Evolutionary conservation across 1,139 yeast genomes (phyloP), one percentile per base, ranked within the genome.

Genomic region (Yamadazyma triangularis): DNA sequence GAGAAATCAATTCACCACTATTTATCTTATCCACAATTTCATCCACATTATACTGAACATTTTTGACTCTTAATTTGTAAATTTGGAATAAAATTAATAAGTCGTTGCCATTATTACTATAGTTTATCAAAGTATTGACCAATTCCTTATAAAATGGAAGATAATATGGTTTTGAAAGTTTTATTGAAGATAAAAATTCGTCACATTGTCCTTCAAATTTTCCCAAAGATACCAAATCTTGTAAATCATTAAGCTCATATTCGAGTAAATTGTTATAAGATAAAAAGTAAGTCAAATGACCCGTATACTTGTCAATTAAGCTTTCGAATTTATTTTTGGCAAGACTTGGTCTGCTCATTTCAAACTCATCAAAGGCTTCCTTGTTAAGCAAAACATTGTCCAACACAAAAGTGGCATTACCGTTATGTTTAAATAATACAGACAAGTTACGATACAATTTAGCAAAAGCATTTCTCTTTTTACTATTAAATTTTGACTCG

Each of bases 341-440:
- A 8, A 12, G 14, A 5, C 13, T 8, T 4, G 23, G 12, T 13
- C 28, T 28, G 20, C 27, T 29, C 4, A 36, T 32, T 39, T 63
- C 64, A 44, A 57, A 50, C 28, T 51, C 45, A 13, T 42, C 34
- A 36, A 63, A 63, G 1, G 43, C 59, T 24, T 53, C 54, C 8
- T 49, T 44, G 40, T 52, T 64, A 12, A 55, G 34, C 18, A 66
- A 41, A 1, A 64, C 54, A 32, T 54, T 58, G 35, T 67, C 73
- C 39, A 67, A 55, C 1, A 62, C 50, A 24, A 53, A 61, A 0
- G 70, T 51, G 18, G 50, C 43, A 19, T 49, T 42, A 23, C 58
- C 53, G 37, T 66, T 66, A 34, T 56, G 48, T 13, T 51, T 54
- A 44, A 66, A 65, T 27, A 66, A 48, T n/a, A 42, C 35, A 2